Conservation (phyloP, 2,329 filamentous ascomycete genomes). For the Pseudocercospora fijiensis region DNA sequence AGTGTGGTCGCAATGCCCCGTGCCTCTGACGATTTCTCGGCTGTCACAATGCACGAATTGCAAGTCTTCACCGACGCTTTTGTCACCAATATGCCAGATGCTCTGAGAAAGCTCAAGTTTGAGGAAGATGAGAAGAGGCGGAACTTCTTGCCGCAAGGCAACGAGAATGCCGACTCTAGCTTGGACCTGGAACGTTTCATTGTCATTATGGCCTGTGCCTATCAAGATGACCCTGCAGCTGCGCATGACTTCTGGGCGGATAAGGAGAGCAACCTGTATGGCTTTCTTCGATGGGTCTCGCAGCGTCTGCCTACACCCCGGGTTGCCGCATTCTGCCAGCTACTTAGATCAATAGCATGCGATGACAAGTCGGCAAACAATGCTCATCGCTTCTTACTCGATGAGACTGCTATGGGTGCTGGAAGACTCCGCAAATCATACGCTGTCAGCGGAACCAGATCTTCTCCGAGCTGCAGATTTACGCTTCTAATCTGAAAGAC, state of each 20-base stretch:
- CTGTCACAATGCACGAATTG: slow-evolving; percentile 72
- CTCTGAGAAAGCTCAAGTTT: slow-evolving; percentile 76
- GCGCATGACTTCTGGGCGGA: slow-evolving; percentile 90
- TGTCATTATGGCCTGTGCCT: slow-evolving; percentile 87
- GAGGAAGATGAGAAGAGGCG: slow-evolving; percentile 85
- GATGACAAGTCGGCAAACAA: slow-evolving; percentile 78
- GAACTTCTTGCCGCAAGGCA: slow-evolving; percentile 43
- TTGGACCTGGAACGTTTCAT: slow-evolving; percentile 80
- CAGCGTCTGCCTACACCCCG: slow-evolving; percentile 92
- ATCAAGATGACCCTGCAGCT: slow-evolving; percentile 79
- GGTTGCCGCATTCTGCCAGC: slow-evolving; percentile 93
- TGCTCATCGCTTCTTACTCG: slow-evolving; percentile 84
- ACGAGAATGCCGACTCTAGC: slow-evolving; percentile 41
- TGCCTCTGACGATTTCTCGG: slow-evolving; percentile 71
- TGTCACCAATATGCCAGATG: slow-evolving; percentile 81
- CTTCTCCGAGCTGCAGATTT: slow-evolving; percentile 83
- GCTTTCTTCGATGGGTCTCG: slow-evolving; percentile 97
- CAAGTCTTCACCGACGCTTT: slow-evolving; percentile 89
- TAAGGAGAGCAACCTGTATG: slow-evolving; percentile 86
- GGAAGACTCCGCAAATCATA: slow-evolving; percentile 76
- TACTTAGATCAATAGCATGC: slow-evolving; percentile 83
- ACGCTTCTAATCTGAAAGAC: slow-evolving; percentile 74
- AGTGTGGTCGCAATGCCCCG: slow-evolving; percentile 64
- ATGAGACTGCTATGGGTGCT: slow-evolving; percentile 63
- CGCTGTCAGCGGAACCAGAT: slow-evolving; percentile 88